phyloP scores from a whole-genome alignment of 2,329 filamentous ascomycete species.

The Aspergillus felis region DNA sequence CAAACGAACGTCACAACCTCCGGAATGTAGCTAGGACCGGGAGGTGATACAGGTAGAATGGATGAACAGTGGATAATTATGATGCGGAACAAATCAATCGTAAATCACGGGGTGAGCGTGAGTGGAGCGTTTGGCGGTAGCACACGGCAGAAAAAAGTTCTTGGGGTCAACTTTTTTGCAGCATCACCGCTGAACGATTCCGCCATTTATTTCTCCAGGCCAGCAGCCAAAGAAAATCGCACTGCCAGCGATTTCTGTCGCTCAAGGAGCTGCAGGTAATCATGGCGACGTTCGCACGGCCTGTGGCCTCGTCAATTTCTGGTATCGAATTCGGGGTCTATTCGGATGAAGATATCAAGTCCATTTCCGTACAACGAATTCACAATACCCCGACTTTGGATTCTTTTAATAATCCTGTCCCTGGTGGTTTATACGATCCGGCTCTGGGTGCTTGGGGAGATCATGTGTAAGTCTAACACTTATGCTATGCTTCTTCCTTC shows the following conservation, averaged over 20 bases:
- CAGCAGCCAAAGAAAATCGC: slow-evolving; percentile 18
- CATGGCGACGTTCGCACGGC: slow-evolving; percentile 58
- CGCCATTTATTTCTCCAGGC: slow-evolving; percentile 22
- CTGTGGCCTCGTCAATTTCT: slow-evolving; percentile 76
- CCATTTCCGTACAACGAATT: slow-evolving; percentile 89
- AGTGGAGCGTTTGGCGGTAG: slow-evolving; percentile 27
- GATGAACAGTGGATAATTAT: neutral
- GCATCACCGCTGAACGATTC: slow-evolving; percentile 24
- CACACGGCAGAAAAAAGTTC: slow-evolving; percentile 37
- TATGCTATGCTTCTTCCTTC: slow-evolving; percentile 1
- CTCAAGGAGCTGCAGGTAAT: slow-evolving; percentile 32
- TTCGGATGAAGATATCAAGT: slow-evolving; percentile 74
- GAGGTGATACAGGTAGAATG: neutral
- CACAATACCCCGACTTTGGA: slow-evolving; percentile 95
- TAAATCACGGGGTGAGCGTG: slow-evolving; percentile 13
- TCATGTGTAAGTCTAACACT: slow-evolving; percentile 60
- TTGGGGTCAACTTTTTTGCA: slow-evolving; percentile 32
- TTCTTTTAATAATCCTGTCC: slow-evolving; percentile 79
- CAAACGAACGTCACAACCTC: neutral
- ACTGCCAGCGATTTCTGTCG: slow-evolving; percentile 31
- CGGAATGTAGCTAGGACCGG: neutral
- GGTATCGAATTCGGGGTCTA: slow-evolving; percentile 89
- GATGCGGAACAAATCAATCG: slow-evolving; percentile 1
- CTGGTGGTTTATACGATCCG: slow-evolving; percentile 87
- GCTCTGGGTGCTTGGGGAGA: slow-evolving; percentile 88